A percentile compares a stretch with the other conserved stretches of the same genome.
These are phyloP conservation scores for Pochonia chlamydosporia DNA, from an alignment of 2,329 filamentous ascomycete species.

Conservation along the genomic window DNA sequence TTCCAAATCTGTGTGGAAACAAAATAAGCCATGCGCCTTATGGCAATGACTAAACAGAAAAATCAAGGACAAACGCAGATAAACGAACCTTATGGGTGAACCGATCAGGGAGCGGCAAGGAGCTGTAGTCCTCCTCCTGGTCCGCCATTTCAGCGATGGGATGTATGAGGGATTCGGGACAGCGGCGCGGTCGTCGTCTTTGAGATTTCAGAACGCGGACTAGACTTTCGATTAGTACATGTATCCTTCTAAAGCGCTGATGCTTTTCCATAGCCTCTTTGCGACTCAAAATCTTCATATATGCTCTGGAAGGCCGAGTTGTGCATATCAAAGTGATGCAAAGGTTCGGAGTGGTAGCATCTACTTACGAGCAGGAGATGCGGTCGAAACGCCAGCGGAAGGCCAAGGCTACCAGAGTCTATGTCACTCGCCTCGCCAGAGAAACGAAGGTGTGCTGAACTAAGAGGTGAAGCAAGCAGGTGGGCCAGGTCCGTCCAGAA, in stretches of 20 bases:
- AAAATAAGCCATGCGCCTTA: too few species aligned
- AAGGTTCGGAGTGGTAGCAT: neutral
- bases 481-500: neutral
- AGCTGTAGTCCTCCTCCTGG: conserved; percentile 74
- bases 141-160: conserved; percentile 60
- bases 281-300: neutral
- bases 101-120: conserved; percentile 70
- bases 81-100: conserved; percentile 70
- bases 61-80: neutral
- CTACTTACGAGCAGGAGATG: conserved; percentile 3
- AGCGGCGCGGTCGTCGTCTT: neutral
- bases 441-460: conserved; percentile 3
- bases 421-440: neutral
- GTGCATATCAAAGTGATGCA: neutral
- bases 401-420: neutral
- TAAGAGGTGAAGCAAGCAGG: neutral
- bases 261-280: conserved; percentile 16
- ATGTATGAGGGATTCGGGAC: conserved; percentile 8
- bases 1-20: conserved; percentile 94
- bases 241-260: conserved; percentile 16
- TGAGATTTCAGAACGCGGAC: conserved; percentile 15
- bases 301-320: neutral
- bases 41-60: conserved; percentile 8
- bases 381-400: neutral
- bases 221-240: conserved; percentile 26